Conservation (phyloP, 306 rosid species). For the Fragaria ananassa region DNA sequence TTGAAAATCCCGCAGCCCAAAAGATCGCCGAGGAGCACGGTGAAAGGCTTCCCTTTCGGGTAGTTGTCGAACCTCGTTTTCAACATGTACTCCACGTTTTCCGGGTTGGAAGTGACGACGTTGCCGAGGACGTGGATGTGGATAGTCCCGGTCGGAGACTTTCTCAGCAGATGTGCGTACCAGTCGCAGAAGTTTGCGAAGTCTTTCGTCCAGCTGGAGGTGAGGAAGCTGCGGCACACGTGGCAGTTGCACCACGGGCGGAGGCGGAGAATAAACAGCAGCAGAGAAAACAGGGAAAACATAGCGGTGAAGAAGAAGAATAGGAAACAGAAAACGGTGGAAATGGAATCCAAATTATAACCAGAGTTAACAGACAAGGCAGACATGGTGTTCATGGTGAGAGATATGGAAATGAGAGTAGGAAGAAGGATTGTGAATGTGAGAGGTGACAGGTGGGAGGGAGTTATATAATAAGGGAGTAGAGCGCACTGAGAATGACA, state of each 20-base stretch:
- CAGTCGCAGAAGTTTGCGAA: constrained; percentile 65
- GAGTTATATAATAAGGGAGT: constrained; percentile 37
- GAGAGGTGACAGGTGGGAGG: background rate
- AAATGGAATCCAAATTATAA: constrained; percentile 30
- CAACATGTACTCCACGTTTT: constrained; percentile 71
- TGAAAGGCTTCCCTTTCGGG: constrained; percentile 75
- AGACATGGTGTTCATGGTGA: no score
- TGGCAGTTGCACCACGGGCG: constrained; percentile 79
- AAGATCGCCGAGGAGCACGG: constrained; percentile 77
- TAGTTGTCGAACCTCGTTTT: constrained; percentile 68
- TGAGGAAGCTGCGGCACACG: constrained; percentile 47
- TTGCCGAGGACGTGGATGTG: constrained; percentile 63
- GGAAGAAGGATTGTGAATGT: background rate
- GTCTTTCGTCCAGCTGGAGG: constrained; percentile 33
- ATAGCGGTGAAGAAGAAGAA: constrained; percentile 65
- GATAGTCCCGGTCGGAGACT: constrained; percentile 53
- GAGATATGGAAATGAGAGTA: background rate
- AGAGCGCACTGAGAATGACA: background rate
- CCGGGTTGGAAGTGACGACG: constrained; percentile 63
- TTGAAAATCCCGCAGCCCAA: constrained; percentile 82
- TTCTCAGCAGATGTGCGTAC: constrained; percentile 64
- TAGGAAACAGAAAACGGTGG: constrained; percentile 25
- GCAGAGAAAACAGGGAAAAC: constrained; percentile 54
- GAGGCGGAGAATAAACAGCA: constrained; percentile 50
- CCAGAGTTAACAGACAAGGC: background rate